These are phyloP conservation scores for Rhodotorula sp. DNA, from an alignment of 1,284 basidiomycete genomes.

Conservation along the genomic window DNA sequence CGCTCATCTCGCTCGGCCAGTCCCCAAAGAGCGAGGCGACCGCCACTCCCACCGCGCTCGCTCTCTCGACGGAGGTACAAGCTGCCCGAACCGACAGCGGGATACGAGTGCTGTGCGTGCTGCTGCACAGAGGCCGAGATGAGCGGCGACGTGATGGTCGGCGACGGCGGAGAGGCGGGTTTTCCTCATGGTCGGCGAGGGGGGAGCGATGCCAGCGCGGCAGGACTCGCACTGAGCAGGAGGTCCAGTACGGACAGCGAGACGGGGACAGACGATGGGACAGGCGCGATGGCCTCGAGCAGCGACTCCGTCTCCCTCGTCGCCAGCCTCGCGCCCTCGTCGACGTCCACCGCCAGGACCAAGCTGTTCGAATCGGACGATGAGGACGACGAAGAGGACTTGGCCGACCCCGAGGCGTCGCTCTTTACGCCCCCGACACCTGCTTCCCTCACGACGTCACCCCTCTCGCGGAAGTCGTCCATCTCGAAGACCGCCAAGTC, in stretches of 20 bases:
- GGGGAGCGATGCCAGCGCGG: no score
- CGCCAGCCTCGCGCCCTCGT: slow-evolving; percentile 4
- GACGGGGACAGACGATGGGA: no score
- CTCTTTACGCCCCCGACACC: background rate
- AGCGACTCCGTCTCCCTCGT: background rate
- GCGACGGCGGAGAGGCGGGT: background rate
- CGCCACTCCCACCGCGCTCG: background rate
- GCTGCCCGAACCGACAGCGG: background rate
- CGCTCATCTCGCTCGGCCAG: background rate
- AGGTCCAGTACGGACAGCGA: no score
- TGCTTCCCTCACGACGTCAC: background rate
- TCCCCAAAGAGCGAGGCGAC: background rate
- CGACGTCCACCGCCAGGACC: background rate
- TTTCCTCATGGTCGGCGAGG: background rate
- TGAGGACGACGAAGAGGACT: slow-evolving; percentile 17
- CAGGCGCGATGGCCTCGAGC: background rate
- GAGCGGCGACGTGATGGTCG: background rate
- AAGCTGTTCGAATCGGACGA: slow-evolving; percentile 30
- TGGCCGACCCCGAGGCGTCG: background rate
- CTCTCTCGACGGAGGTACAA: slow-evolving; percentile 8
- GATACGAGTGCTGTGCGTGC: background rate
- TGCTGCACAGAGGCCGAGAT: slow-evolving; percentile 1
- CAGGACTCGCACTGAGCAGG: no score
- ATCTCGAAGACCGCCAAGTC: slow-evolving; percentile 16
- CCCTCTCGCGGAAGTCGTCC: slow-evolving; percentile 13